Percentiles rank a stretch among this genome's conserved stretches.
These are phyloP conservation scores for Purpureocillium lavendulum DNA, from an alignment of 2,329 filamentous ascomycete genomes.

Conservation along the genomic window DNA sequence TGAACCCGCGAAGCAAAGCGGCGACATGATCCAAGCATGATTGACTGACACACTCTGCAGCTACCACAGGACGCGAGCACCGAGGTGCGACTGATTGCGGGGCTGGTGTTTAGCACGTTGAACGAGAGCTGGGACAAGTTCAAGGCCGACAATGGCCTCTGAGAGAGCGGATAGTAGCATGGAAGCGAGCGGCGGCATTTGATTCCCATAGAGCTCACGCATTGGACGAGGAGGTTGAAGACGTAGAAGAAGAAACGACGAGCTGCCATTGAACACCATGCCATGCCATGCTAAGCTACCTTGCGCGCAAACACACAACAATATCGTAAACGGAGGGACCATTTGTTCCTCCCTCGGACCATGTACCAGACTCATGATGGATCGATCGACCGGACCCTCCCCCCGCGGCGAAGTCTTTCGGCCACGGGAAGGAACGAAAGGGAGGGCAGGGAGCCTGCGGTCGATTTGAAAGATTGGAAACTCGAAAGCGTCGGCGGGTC, in stretches of 20 bases:
- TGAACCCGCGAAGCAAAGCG: not conserved
- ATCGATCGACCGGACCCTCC: too few relatives aligned
- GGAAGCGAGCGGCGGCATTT: not conserved
- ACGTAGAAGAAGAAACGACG: not conserved
- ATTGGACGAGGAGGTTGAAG: too few relatives aligned
- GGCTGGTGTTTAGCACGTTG: constrained; percentile 56
- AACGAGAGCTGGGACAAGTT: constrained; percentile 71
- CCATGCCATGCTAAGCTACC: constrained; percentile 9
- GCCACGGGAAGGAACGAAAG: too few relatives aligned
- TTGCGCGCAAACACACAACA: constrained; percentile 1
- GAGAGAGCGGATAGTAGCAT: constrained; percentile 7
- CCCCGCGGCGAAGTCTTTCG: too few relatives aligned
- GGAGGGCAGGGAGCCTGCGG: too few relatives aligned
- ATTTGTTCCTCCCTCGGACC: too few relatives aligned
- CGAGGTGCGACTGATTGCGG: constrained; percentile 58
- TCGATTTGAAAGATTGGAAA: too few relatives aligned
- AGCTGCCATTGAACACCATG: constrained; percentile 13
- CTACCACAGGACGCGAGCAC: constrained; percentile 56
- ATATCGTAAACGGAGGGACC: too few relatives aligned
- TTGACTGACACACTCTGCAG: constrained; percentile 26
- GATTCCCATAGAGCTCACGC: too few relatives aligned
- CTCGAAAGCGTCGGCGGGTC: too few relatives aligned
- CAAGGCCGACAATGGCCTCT: constrained; percentile 60
- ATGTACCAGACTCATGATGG: too few relatives aligned
- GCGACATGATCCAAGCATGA: constrained; percentile 4